Percentiles rank a stretch among this genome's conserved stretches.
phyloP scores from a whole-genome alignment of 2,329 filamentous ascomycete genomes.

The Neurospora sp. region DNA sequence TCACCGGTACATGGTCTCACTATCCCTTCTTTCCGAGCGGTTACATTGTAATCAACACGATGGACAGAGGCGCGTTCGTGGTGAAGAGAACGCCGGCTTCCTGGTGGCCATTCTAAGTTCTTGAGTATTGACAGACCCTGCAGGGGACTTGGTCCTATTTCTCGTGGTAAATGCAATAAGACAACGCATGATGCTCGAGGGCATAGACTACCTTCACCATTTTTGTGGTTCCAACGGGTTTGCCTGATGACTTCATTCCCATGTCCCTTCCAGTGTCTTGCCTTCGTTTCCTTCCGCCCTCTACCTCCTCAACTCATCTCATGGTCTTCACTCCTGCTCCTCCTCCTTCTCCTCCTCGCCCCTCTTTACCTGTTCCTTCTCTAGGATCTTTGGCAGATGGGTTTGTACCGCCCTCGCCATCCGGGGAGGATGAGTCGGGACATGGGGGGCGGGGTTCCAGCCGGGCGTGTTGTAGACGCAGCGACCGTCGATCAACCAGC shows the following conservation, averaged over 20 bases:
- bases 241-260: background rate
- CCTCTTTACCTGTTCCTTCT: too few relatives aligned
- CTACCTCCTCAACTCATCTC: background rate
- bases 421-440: background rate
- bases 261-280: background rate
- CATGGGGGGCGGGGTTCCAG: background rate
- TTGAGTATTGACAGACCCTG: background rate
- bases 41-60: conserved; percentile 35
- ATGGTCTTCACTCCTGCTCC: background rate
- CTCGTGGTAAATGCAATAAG: background rate
- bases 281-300: background rate
- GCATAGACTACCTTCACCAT: background rate
- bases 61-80: conserved; percentile 32
- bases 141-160: background rate
- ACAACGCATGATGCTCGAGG: background rate
- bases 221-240: background rate
- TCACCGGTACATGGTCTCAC: conserved; percentile 33
- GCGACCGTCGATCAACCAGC: background rate
- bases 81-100: conserved; percentile 20
- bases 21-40: conserved; percentile 32
- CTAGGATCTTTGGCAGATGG: background rate
- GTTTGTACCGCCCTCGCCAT: background rate
- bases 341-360: too few relatives aligned
- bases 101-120: background rate
- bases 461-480: background rate